Percentiles rank a stretch among this genome's conserved stretches.
Evolutionary conservation across 306 rosid species (phyloP).

Genomic region (Quercus glauca): DNA sequence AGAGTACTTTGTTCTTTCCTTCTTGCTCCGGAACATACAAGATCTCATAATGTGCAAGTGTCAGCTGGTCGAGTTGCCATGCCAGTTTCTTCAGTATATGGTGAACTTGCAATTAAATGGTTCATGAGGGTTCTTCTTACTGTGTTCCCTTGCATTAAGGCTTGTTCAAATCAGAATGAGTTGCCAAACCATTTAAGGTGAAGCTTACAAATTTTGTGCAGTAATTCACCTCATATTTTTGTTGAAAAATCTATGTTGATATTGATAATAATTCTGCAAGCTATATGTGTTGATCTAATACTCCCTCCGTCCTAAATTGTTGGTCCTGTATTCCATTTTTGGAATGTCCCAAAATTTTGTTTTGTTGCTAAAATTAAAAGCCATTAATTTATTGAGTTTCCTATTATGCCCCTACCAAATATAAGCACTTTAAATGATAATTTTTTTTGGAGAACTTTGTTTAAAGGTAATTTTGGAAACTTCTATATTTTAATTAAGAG

Average conservation of each 20-base stretch:
- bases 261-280: neutral
- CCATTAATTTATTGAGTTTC: no score
- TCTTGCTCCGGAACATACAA: constrained; percentile 54
- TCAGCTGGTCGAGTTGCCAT: constrained; percentile 56
- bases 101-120: constrained; percentile 83
- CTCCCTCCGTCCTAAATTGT: no score
- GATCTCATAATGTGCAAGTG: constrained; percentile 45
- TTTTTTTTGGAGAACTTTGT: no score
- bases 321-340: no score
- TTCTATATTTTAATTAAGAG: no score
- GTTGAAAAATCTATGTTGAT: neutral
- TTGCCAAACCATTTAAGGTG: constrained; percentile 77
- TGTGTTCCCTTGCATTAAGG: constrained; percentile 83
- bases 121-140: constrained; percentile 69
- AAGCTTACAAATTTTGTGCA: constrained; percentile 19
- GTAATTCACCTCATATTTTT: constrained; percentile 8
- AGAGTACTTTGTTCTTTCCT: constrained; percentile 85
- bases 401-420: no score
- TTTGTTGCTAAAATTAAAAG: no score
- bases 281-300: constrained; percentile 5
- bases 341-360: no score
- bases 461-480: no score
- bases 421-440: no score
- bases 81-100: constrained; percentile 60
- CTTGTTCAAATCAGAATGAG: constrained; percentile 78